Conservation (phyloP, 768 basidiomycete species). For the Tremella yokohamensis region DNA sequence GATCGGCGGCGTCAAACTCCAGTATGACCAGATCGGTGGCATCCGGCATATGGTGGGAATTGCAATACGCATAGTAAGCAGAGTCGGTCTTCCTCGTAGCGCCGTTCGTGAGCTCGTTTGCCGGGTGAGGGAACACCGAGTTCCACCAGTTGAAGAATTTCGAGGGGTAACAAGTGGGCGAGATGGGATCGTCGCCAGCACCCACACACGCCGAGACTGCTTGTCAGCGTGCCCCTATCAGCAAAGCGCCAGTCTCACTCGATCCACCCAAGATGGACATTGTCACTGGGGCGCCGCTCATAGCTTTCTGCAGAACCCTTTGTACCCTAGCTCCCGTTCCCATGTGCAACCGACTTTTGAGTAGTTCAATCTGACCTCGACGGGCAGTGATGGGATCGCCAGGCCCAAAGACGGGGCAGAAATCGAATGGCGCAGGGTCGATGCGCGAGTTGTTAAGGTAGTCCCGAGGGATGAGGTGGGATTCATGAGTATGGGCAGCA, state of each 20-base stretch:
- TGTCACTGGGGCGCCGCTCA: conserved; percentile 79
- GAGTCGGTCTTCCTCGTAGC: conserved; percentile 89
- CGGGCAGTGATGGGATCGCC: conserved; percentile 73
- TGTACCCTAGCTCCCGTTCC: conserved; percentile 81
- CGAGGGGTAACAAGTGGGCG: conserved; percentile 83
- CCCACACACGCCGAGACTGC: conserved; percentile 90
- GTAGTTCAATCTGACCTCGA: conserved; percentile 70
- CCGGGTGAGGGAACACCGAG: conserved; percentile 93
- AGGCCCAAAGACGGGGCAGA: conserved; percentile 84
- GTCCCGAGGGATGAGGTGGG: conserved; percentile 60
- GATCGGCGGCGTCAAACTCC: conserved; percentile 89
- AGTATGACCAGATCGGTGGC: conserved; percentile 88
- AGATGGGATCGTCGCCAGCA: conserved; percentile 83
- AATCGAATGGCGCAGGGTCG: conserved; percentile 69
- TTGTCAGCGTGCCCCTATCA: not conserved
- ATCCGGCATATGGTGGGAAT: conserved; percentile 87
- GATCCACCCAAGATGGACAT: conserved; percentile 88
- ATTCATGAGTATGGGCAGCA: conserved; percentile 17
- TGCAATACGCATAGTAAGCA: conserved; percentile 93
- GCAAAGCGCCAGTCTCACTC: conserved; percentile 55
- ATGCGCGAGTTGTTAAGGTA: conserved; percentile 66
- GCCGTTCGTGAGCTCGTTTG: conserved; percentile 95
- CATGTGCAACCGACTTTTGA: conserved; percentile 69
- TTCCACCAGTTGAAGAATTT: conserved; percentile 98
- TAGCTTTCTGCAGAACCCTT: conserved; percentile 73